phyloP scores from a whole-genome alignment of 1,139 yeast species.

The Yarrowia galli region DNA sequence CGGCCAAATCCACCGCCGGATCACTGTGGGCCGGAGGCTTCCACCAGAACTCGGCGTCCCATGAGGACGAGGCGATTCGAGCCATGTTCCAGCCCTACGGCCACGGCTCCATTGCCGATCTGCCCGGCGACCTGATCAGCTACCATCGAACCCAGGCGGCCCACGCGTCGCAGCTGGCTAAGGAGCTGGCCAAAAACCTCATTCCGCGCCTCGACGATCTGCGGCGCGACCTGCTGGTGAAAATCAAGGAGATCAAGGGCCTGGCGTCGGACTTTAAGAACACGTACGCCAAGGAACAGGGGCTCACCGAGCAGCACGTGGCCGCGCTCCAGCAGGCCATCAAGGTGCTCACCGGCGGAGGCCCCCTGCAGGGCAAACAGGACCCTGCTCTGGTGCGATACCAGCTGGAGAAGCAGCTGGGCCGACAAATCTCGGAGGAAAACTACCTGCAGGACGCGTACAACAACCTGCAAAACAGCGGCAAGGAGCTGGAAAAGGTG shows the following conservation, averaged over 20 bases:
- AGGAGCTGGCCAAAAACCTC: slow-evolving; percentile 70
- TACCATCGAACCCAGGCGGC: slow-evolving; percentile 78
- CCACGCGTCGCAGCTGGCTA: slow-evolving; percentile 69
- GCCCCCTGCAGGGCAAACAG: slow-evolving; percentile 57
- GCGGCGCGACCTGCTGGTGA: slow-evolving; percentile 78
- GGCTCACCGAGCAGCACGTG: slow-evolving; percentile 57
- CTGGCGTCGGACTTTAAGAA: slow-evolving; percentile 84
- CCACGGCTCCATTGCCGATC: slow-evolving; percentile 80
- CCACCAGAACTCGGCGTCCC: slow-evolving; percentile 12
- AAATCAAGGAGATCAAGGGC: slow-evolving; percentile 85
- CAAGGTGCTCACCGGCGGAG: slow-evolving; percentile 45
- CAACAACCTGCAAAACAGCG: slow-evolving; percentile 84
- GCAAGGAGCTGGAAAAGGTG: slow-evolving; percentile 83
- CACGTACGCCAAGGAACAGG: slow-evolving; percentile 70
- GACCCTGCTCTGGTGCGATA: slow-evolving; percentile 86
- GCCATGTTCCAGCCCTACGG: slow-evolving; percentile 75
- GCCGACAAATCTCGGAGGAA: slow-evolving; percentile 80
- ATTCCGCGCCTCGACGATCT: slow-evolving; percentile 88
- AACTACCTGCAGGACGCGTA: slow-evolving; percentile 87
- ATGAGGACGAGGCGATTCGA: slow-evolving; percentile 49
- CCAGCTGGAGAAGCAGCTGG: slow-evolving; percentile 75
- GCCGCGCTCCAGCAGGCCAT: slow-evolving; percentile 47
- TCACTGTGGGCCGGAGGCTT: slow-evolving; percentile 38
- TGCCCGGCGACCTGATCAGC: slow-evolving; percentile 75
- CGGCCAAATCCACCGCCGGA: slow-evolving; percentile 34